Conservation (phyloP, 1,284 basidiomycete genomes). For the Ceratobasidium sp. region DNA sequence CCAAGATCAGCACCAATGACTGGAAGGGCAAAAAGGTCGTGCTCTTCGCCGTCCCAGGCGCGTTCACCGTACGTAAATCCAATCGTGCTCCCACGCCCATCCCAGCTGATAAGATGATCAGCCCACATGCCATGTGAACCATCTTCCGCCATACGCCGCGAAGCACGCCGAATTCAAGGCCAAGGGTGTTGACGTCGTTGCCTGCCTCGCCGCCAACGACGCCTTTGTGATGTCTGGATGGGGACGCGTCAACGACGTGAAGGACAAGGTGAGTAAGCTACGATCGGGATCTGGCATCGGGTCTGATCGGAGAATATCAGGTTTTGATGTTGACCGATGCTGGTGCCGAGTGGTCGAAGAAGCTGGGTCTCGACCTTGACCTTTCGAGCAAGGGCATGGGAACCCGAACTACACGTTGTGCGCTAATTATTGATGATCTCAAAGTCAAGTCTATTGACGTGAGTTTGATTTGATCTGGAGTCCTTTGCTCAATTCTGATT, state of each 20-base stretch:
- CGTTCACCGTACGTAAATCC: conserved; percentile 68
- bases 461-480: conserved; percentile 45
- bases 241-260: conserved; percentile 69
- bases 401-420: conserved; percentile 72
- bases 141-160: conserved; percentile 73
- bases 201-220: conserved; percentile 75
- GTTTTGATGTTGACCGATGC: conserved; percentile 73
- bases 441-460: conserved; percentile 70
- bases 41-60: conserved; percentile 77
- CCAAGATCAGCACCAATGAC: conserved; percentile 59
- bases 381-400: conserved; percentile 65
- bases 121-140: conserved; percentile 77
- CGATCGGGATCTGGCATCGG: conserved; percentile 13
- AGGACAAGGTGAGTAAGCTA: conserved; percentile 64
- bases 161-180: conserved; percentile 72
- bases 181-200: conserved; percentile 76
- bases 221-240: conserved; percentile 82
- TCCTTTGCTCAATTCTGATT: background rate
- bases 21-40: conserved; percentile 89
- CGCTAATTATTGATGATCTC: conserved; percentile 73
- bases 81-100: conserved; percentile 40
- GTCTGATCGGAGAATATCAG: conserved; percentile 50
- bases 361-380: conserved; percentile 69
- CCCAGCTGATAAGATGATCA: conserved; percentile 46
- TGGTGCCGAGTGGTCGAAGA: conserved; percentile 67